Evolutionary conservation across 768 basidiomycete species (phyloP).

Genomic region (Heimioporus sp.): DNA sequence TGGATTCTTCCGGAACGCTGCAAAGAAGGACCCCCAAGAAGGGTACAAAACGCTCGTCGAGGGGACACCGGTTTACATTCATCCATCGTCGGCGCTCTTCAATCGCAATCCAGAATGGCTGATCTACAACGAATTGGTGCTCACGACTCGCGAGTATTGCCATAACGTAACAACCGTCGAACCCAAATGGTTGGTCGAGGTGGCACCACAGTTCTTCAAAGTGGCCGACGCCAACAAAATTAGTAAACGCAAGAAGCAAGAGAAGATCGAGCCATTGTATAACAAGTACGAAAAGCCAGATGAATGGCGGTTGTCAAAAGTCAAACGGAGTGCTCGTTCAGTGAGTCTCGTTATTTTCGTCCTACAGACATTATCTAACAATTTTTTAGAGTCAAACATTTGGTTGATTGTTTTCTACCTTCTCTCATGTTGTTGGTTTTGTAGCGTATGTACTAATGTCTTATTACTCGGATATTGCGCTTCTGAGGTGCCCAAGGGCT

Average conservation of each 20-base stretch:
- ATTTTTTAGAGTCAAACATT: slow-evolving; percentile 79
- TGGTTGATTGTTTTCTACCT: slow-evolving; percentile 44
- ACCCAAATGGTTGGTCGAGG: slow-evolving; percentile 98
- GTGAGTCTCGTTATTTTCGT: slow-evolving; percentile 36
- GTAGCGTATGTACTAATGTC: slow-evolving; percentile 12
- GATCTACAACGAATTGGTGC: slow-evolving; percentile 91
- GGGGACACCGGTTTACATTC: slow-evolving; percentile 98
- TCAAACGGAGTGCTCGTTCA: slow-evolving; percentile 88
- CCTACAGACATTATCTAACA: slow-evolving; percentile 11
- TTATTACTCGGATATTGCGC: not conserved
- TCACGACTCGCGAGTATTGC: slow-evolving; percentile 95
- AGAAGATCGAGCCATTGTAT: slow-evolving; percentile 94
- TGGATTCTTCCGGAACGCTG: slow-evolving; percentile 96
- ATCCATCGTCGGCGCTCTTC: slow-evolving; percentile 95
- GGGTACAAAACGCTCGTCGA: slow-evolving; percentile 98
- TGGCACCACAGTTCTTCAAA: slow-evolving; percentile 98
- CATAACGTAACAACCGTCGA: slow-evolving; percentile 94
- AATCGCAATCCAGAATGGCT: slow-evolving; percentile 96
- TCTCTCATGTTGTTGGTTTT: not conserved
- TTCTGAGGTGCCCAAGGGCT: no score
- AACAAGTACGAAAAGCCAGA: slow-evolving; percentile 96
- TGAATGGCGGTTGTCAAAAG: slow-evolving; percentile 91
- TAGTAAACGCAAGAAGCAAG: slow-evolving; percentile 92
- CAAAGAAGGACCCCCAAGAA: slow-evolving; percentile 97
- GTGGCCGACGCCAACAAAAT: slow-evolving; percentile 98